Evolutionary conservation across 164 flowering plant genomes (phyloP).

Genomic region (Buxus sempervirens): DNA sequence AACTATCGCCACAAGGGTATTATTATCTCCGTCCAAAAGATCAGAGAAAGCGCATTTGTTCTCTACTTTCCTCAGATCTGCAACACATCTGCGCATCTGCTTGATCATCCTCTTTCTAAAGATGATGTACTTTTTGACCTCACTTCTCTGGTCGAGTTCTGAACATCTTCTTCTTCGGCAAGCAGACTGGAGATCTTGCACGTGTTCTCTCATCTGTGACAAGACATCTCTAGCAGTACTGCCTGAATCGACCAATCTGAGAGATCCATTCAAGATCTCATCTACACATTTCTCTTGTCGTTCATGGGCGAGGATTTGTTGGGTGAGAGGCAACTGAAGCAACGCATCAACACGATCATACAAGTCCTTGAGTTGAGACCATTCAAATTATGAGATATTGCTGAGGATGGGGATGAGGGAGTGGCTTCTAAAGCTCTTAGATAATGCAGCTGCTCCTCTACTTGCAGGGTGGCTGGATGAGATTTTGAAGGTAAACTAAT

Average conservation of each 20-base stretch:
- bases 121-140: background rate
- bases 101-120: too few relatives aligned
- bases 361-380: too few relatives aligned
- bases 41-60: slow-evolving; percentile 1
- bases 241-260: too few relatives aligned
- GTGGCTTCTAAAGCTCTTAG: slow-evolving; percentile 6
- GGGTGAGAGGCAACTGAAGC: slow-evolving; percentile 12
- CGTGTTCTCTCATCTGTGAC: too few relatives aligned
- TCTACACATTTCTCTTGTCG: slow-evolving; percentile 11
- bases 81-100: too few relatives aligned
- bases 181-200: too few relatives aligned
- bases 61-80: slow-evolving; percentile 5
- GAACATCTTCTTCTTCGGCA: slow-evolving; percentile 12
- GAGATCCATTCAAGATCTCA: too few relatives aligned
- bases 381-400: too few relatives aligned
- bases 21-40: background rate
- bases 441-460: slow-evolving; percentile 14
- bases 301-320: slow-evolving; percentile 10
- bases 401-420: too few relatives aligned
- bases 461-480: slow-evolving; percentile 14
- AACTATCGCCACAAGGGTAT: too few relatives aligned
- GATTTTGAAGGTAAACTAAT: slow-evolving; percentile 22
- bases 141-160: slow-evolving; percentile 7
- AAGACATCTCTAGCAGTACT: too few relatives aligned
- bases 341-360: too few relatives aligned